phyloP scores from a whole-genome alignment of 495 filamentous ascomycete species.

The Pseudevernia furfuracea region DNA sequence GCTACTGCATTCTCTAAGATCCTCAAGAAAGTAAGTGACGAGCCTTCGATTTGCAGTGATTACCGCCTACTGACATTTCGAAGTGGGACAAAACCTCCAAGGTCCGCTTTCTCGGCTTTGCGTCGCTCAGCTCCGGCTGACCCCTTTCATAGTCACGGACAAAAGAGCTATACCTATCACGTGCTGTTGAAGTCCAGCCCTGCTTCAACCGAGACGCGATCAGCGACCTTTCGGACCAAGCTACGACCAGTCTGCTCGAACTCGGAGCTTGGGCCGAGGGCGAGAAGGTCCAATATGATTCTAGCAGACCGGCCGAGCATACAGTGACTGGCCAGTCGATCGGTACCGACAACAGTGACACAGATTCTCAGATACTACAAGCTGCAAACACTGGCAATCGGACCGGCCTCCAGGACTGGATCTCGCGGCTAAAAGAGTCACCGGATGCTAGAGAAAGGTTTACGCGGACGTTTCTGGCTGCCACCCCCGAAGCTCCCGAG shows the following conservation, averaged over 20 bases:
- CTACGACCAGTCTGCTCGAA: conserved; percentile 85
- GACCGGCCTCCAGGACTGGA: conserved; percentile 54
- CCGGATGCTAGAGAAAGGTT: conserved; percentile 60
- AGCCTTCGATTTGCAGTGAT: conserved; percentile 4
- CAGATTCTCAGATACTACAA: conserved; percentile 81
- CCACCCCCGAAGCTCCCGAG: conserved; percentile 76
- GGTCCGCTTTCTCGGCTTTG: conserved; percentile 36
- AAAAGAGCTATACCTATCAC: conserved; percentile 91
- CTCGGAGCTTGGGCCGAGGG: conserved; percentile 95
- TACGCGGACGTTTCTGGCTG: conserved; percentile 80
- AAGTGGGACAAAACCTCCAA: conserved; percentile 99
- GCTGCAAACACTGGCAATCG: conserved; percentile 71
- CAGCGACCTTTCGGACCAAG: conserved; percentile 91
- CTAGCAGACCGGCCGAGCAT: conserved; percentile 51
- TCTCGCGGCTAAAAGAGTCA: conserved; percentile 46
- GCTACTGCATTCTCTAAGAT: conserved; percentile 97
- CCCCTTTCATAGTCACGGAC: conserved; percentile 62
- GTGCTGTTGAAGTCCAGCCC: conserved; percentile 93
- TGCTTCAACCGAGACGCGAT: conserved; percentile 97
- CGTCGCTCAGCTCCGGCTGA: conserved; percentile 20
- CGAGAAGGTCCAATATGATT: conserved; percentile 75
- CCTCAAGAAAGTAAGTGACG: conserved; percentile 69
- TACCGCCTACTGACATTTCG: conserved; percentile 20
- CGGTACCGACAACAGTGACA: conserved; percentile 73
- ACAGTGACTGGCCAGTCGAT: conserved; percentile 54